Conservation (phyloP, 345 rosid genomes). For the Euphorbia tirucalli region DNA sequence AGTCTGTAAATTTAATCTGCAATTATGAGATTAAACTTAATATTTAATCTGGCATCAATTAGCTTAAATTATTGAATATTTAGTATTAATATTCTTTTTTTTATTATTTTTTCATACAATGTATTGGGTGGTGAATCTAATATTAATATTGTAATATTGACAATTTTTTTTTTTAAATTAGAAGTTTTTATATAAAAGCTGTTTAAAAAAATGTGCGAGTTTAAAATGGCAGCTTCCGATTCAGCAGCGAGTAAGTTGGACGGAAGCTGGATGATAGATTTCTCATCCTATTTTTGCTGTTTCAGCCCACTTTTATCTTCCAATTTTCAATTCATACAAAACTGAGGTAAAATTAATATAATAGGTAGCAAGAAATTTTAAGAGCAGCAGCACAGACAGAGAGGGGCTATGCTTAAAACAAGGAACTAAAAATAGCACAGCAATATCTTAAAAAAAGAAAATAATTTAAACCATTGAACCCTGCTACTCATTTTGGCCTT, state of each 20-base stretch:
- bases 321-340: background rate
- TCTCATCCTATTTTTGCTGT: background rate
- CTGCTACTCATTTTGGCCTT: background rate
- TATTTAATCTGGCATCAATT: too few relatives aligned
- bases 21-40: too few relatives aligned
- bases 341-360: too few relatives aligned
- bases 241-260: background rate
- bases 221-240: background rate
- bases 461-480: constrained; percentile 23
- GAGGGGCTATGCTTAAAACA: constrained; percentile 35
- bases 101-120: too few relatives aligned
- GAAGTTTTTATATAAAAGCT: too few relatives aligned
- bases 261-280: background rate
- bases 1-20: too few relatives aligned
- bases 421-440: constrained; percentile 30
- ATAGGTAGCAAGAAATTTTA: background rate
- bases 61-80: too few relatives aligned
- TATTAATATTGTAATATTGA: too few relatives aligned
- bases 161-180: too few relatives aligned
- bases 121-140: too few relatives aligned
- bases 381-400: background rate
- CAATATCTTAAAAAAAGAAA: constrained; percentile 23
- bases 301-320: background rate
- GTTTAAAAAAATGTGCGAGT: too few relatives aligned
- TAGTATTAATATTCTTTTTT: too few relatives aligned